phyloP scores from a whole-genome alignment of 768 basidiomycete species.

The Boletus sp. region DNA sequence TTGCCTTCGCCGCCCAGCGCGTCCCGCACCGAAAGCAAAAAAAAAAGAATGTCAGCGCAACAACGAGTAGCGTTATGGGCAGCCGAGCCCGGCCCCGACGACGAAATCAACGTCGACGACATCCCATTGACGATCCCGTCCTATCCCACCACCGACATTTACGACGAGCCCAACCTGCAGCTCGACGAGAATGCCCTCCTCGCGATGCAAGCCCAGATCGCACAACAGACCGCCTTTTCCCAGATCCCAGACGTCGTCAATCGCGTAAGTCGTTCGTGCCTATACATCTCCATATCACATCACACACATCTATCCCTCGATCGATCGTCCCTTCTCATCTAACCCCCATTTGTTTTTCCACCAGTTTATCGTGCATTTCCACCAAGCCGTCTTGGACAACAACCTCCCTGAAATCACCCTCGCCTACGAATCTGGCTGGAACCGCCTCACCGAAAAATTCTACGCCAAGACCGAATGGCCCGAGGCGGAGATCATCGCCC shows the following conservation, averaged over 20 bases:
- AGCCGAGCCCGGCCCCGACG: conserved; percentile 77
- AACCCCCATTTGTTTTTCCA: too few species aligned
- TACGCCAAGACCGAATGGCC: conserved; percentile 96
- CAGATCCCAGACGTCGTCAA: conserved; percentile 89
- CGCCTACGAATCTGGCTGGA: conserved; percentile 97
- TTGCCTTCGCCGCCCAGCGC: too few species aligned
- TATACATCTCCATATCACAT: background rate
- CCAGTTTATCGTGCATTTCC: conserved; percentile 94
- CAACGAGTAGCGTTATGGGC: conserved; percentile 73
- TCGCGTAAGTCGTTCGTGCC: conserved; percentile 50
- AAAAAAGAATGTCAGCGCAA: conserved; percentile 45
- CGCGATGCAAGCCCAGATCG: conserved; percentile 81
- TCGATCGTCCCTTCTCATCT: too few species aligned
- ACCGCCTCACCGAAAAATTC: conserved; percentile 93
- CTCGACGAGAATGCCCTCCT: conserved; percentile 69
- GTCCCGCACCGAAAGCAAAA: too few species aligned
- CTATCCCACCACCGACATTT: conserved; percentile 28
- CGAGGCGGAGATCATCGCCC: conserved; percentile 92
- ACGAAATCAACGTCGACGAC: conserved; percentile 69
- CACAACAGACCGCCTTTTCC: conserved; percentile 77
- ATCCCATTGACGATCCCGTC: conserved; percentile 37
- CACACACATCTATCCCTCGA: background rate
- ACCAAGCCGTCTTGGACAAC: conserved; percentile 88
- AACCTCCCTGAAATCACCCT: conserved; percentile 88
- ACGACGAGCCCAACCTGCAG: conserved; percentile 46